Evolutionary conservation across 192 early-diverging fungal genomes (phyloP).

Genomic region (Thamnidium elegans): DNA sequence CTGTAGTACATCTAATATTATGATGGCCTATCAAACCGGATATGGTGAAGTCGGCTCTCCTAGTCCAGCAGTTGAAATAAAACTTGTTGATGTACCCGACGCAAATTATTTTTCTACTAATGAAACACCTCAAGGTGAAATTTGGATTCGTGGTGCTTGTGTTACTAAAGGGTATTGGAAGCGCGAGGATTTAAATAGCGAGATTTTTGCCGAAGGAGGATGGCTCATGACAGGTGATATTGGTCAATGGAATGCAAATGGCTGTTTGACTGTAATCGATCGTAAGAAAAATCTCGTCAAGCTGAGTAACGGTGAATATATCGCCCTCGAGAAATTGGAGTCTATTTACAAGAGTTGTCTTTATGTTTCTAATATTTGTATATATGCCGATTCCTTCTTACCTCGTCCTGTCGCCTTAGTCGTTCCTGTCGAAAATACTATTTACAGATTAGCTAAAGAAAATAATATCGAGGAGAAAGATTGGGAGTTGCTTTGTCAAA

Average conservation of each 20-base stretch:
- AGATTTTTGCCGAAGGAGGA: constrained; percentile 59
- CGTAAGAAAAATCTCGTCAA: constrained; percentile 83
- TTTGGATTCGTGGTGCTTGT: constrained; percentile 63
- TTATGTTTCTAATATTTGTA: constrained; percentile 74
- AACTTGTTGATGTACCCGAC: constrained; percentile 58
- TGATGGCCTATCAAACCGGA: constrained; percentile 56
- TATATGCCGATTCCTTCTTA: constrained; percentile 72
- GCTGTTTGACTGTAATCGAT: constrained; percentile 76
- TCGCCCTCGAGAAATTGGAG: constrained; percentile 54
- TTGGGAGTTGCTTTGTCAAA: constrained; percentile 52
- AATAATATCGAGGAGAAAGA: constrained; percentile 43
- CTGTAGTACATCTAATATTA: constrained; percentile 55
- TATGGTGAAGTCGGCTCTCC: constrained; percentile 73
- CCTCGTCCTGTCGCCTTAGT: constrained; percentile 73
- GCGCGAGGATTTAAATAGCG: constrained; percentile 53
- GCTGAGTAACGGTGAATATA: constrained; percentile 70
- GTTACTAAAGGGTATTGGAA: constrained; percentile 68
- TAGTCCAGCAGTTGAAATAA: constrained; percentile 53
- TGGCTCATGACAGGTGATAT: constrained; percentile 79
- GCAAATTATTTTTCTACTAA: constrained; percentile 49
- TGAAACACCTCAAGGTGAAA: constrained; percentile 59
- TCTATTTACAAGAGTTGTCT: constrained; percentile 75
- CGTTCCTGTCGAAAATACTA: constrained; percentile 56
- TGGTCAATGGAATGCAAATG: constrained; percentile 66
- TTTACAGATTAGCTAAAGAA: constrained; percentile 43